Evolutionary conservation across 257 asterid species (phyloP), one percentile per base, ranked within the genome.

Genomic region (Ocimum tenuiflorum): DNA sequence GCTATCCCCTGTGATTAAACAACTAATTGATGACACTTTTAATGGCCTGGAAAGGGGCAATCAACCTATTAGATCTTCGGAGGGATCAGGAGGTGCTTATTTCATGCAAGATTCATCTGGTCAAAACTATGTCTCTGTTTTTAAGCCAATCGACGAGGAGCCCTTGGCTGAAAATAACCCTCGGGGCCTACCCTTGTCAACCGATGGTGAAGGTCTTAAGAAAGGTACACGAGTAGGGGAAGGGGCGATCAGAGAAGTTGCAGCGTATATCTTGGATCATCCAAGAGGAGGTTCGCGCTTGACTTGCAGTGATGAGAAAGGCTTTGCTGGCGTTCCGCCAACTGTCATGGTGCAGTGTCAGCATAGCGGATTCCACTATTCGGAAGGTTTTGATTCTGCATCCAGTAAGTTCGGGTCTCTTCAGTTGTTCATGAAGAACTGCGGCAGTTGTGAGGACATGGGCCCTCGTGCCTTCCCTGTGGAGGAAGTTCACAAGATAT

Each of bases 141-240:
- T 86, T 73, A 88, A 88, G 80, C 89, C 96, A 38, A 60, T 79
- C 17, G 96, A 84, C 17, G 95, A 84, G 84, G 96, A 88, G 76
- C 91, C 91, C 29, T 80, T 88, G 95, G 94, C 91, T 60, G 82
- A 78, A 59, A 88, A 86, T 49, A 86, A 88, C 36, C 96, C 95
- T 33, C 81, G 67, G 8, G 91, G 91, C 54, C 79, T 84, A 11
- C 91, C 88, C 36, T 35, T 88, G 77, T 80, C 94, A 11, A 45
- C 73, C 4, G 55, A 76, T 43, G 94, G 96, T 8, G 96, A 86
- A 72, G 96, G 96, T 38, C 65, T 88, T 74, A 88, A 86, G 80
- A 88, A 76, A 70, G 96, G 96, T 47, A 88, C 94, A 5, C 79
- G 89, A 35, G 96, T 82, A 17, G 91, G 96, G 53, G 91, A 85